phyloP scores from a whole-genome alignment of 441 rosid genomes.

The Aleurites moluccanus region DNA sequence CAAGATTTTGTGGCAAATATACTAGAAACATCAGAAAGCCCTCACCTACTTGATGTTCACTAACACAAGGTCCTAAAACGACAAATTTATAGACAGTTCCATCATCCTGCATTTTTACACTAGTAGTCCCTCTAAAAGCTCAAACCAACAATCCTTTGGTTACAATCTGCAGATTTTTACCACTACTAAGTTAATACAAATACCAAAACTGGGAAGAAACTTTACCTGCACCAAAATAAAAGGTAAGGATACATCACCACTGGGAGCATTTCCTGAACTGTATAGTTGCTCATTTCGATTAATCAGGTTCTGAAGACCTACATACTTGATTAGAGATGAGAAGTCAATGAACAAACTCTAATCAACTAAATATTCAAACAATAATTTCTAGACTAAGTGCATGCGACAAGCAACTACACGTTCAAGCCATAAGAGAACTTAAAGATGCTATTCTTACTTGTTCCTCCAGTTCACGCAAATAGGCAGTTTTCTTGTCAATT shows the following conservation, averaged over 20 bases:
- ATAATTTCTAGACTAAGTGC: slow-evolving; percentile 16
- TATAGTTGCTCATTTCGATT: slow-evolving; percentile 78
- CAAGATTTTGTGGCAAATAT: neutral
- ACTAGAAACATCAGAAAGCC: neutral
- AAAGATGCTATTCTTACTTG: slow-evolving; percentile 53
- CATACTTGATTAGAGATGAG: slow-evolving; percentile 44
- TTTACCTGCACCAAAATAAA: slow-evolving; percentile 97
- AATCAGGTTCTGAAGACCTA: slow-evolving; percentile 90
- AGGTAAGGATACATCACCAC: slow-evolving; percentile 90
- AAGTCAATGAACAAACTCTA: slow-evolving; percentile 17
- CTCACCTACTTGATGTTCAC: neutral
- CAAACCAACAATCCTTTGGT: neutral
- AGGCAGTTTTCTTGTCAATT: slow-evolving; percentile 86
- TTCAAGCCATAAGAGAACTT: neutral
- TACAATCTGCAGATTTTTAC: neutral
- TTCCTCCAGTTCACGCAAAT: slow-evolving; percentile 87
- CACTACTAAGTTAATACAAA: slow-evolving; percentile 3
- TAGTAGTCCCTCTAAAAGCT: neutral
- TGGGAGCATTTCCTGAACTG: slow-evolving; percentile 82
- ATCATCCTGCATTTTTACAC: slow-evolving; percentile 4
- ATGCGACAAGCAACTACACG: slow-evolving; percentile 13
- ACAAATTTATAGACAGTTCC: neutral
- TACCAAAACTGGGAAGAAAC: slow-evolving; percentile 21
- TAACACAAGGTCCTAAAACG: neutral
- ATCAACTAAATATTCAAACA: neutral